phyloP scores from a whole-genome alignment of 495 filamentous ascomycete genomes.

The Peziza echinospora region DNA sequence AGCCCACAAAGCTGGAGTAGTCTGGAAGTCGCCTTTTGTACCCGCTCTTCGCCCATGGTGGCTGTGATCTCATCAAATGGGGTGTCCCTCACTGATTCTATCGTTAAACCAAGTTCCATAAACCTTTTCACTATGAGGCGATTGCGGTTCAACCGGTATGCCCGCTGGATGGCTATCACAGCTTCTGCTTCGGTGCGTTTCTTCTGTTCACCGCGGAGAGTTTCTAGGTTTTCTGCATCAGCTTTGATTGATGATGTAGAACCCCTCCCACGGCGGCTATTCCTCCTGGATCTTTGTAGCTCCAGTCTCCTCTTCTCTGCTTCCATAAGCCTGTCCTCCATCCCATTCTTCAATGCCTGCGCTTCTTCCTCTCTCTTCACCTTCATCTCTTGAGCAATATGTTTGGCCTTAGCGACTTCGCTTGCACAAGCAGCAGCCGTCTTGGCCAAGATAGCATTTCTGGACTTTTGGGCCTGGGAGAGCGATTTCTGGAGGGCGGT shows the following conservation, averaged over 20 bases:
- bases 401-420: constrained; percentile 85
- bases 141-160: constrained; percentile 45
- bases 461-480: constrained; percentile 72
- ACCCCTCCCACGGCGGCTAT: constrained; percentile 12
- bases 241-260: constrained; percentile 6
- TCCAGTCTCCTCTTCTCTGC: constrained; percentile 13
- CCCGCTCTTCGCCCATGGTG: constrained; percentile 52
- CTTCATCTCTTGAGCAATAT: constrained; percentile 74
- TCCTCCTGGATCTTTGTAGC: constrained; percentile 12
- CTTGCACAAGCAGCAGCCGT: constrained; percentile 87
- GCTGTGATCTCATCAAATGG: constrained; percentile 64
- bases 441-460: constrained; percentile 78
- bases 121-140: constrained; percentile 45
- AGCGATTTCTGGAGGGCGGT: constrained; percentile 49
- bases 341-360: constrained; percentile 30
- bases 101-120: constrained; percentile 43
- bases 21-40: constrained; percentile 44
- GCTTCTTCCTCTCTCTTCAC: constrained; percentile 77
- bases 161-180: constrained; percentile 48
- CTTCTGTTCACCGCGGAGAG: constrained; percentile 35
- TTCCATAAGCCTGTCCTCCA: constrained; percentile 17
- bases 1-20: constrained; percentile 59
- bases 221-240: constrained; percentile 33
- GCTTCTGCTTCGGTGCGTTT: constrained; percentile 45
- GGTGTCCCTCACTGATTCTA: constrained; percentile 48